Evolutionary conservation across 805 yeast species (phyloP), one percentile per base, ranked within the genome.

Genomic region (Saccharomycopsis synnaedendra): DNA sequence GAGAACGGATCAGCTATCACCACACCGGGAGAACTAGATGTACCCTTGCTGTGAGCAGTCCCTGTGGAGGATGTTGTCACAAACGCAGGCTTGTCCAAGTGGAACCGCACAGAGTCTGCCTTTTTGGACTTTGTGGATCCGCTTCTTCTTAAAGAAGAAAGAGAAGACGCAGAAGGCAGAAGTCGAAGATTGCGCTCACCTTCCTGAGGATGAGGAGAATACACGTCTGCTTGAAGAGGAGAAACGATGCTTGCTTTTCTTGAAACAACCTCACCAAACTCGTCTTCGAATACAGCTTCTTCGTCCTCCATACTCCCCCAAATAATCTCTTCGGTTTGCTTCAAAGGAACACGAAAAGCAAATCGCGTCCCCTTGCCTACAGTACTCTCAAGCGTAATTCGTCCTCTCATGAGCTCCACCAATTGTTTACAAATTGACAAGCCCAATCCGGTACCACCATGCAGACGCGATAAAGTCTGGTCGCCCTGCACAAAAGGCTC

Each of bases 401-500:
- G 78, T 48, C 98, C 96, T 49, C 80, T 74, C 97, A 90, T 90
- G 78, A 89, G 77, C 35, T 74, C 75, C 0, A 96, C 96, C 51
- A 93, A 74, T 63, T 90, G 97, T 50, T 86, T 72, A 64, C 97
- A 93, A 58, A 90, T 90, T 1, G 82, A 75, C 41, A 90, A 72
- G 1, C 98, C 98, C 43, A 90, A 69, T 2, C 97, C 98, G 0
- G 97, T 93, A 55, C 98, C 98, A 50, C 97, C 97, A 59, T 84
- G 82, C 49, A 89, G 85, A 59, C 95, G 73, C 4, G 95, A 85
- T 31, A 87, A 69, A 0, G 96, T 87, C 62, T 88, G 96, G 59
- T 90, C 97, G 46, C 97, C 98, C 66, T 90, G 98, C 19, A 89
- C 88, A 68, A 90, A 90, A 1, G 97, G 97, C 58, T 93, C 97